Evolutionary conservation across 2,329 filamentous ascomycete genomes (phyloP), one percentile per base, ranked within the genome.

Genomic region (Xenosphaeropsis pyriputrescens): DNA sequence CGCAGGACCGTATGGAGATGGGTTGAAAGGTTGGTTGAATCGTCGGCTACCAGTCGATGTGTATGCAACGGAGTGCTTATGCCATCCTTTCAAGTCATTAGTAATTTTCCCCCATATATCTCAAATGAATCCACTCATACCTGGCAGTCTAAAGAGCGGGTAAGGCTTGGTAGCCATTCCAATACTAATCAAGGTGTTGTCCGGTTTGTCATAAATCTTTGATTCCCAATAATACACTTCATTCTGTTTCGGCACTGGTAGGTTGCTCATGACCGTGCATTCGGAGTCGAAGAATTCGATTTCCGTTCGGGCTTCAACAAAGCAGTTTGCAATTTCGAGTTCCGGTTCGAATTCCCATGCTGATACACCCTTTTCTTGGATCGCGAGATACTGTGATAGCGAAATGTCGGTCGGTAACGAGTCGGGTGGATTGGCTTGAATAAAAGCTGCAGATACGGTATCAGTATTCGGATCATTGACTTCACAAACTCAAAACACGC

Each of bases 291-390:
- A 98, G 63, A 98, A 98, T 57, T 98, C 91, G 45, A 98, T 94
- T 59, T 98, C 91, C 9, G 91, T 98, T 47, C 91, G 76, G 31
- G 67, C 89, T 61, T 98, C 89, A 45, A 98, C 91, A 55, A 98
- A 98, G 60, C 91, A 98, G 60, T 96, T 96, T 48, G 91, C 91
- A 48, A 96, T 95, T 60, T 98, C 91, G 29, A 96, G 65, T 59
- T 98, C 91, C n/a, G 91, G 91, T 58, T 96, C 91, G 53, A 98
- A 98, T 58, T 98, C 91, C 91, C 91, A 98, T 6, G 91, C 91
- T 5, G 91, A 94, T n/a, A 98, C 89, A 36, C 91, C 91, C 60
- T 98, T 98, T 64, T 98, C 91, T 63, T 98, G 91, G 47, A 98
- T 98, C 32, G 91, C 91, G 41, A 98, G 72, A 57, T 94, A 96